These are phyloP conservation scores for Fusarium sp. DNA, from an alignment of 2,329 filamentous ascomycete species.

Conservation along the genomic window DNA sequence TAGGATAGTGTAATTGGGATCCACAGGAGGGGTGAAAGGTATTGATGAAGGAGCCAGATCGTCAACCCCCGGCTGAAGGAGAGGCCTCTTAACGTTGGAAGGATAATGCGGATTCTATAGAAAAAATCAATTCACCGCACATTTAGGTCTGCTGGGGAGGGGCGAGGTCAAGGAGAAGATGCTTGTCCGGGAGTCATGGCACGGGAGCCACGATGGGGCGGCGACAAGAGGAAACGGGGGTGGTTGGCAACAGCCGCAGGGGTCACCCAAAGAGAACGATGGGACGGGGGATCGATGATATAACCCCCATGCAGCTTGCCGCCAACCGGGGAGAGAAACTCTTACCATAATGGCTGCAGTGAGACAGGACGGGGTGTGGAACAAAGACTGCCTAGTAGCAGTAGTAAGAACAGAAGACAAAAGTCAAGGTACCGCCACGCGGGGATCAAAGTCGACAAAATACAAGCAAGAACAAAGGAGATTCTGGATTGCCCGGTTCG, in stretches of 20 bases:
- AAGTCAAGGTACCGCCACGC: constrained; percentile 57
- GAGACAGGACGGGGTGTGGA: constrained; percentile 54
- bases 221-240: constrained; percentile 44
- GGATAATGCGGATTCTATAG: constrained; percentile 52
- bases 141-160: constrained; percentile 49
- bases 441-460: constrained; percentile 55
- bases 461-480: constrained; percentile 53
- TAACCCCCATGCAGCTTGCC: constrained; percentile 62
- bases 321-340: constrained; percentile 56
- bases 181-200: constrained; percentile 50
- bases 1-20: constrained; percentile 46
- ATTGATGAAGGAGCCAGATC: constrained; percentile 43
- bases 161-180: constrained; percentile 48
- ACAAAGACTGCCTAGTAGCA: constrained; percentile 47
- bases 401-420: constrained; percentile 48
- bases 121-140: constrained; percentile 59
- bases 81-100: constrained; percentile 51
- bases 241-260: constrained; percentile 49
- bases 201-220: constrained; percentile 47
- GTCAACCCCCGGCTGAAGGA: constrained; percentile 46
- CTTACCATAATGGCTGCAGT: constrained; percentile 66
- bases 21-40: constrained; percentile 39
- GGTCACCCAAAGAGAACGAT: constrained; percentile 48
- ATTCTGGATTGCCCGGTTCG: constrained; percentile 49
- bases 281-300: constrained; percentile 58